Percentiles rank a stretch among this genome's conserved stretches.
Conservation (phyloP, 768 basidiomycete genomes). For the Pulveroboletus ravenelii region DNA sequence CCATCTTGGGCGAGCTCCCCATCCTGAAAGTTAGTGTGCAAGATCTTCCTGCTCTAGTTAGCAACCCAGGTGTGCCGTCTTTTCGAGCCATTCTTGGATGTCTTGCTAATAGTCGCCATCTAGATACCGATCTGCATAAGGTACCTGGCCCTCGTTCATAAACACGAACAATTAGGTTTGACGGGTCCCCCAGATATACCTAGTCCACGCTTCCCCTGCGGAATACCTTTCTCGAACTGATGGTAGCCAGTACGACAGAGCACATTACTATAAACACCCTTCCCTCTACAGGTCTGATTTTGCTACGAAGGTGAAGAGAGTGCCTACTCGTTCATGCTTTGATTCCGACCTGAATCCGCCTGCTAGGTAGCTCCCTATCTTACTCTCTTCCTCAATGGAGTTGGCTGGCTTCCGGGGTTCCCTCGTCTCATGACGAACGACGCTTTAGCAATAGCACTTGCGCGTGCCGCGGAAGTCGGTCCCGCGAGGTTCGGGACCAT, state of each 20-base stretch:
- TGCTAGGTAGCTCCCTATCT: conserved; percentile 79
- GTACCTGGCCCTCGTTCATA: conserved; percentile 25
- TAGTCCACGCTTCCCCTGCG: conserved; percentile 63
- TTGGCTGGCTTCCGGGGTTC: conserved; percentile 75
- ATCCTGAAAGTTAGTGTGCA: conserved; percentile 51
- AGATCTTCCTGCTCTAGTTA: conserved; percentile 55
- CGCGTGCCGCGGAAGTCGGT: conserved; percentile 45
- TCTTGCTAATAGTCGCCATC: background rate
- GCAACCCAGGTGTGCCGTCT: conserved; percentile 40
- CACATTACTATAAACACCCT: conserved; percentile 72
- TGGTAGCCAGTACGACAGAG: conserved; percentile 53
- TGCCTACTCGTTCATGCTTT: background rate
- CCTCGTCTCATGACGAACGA: conserved; percentile 74
- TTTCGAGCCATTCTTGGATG: background rate
- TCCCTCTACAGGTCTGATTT: conserved; percentile 64
- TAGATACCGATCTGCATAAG: conserved; percentile 57
- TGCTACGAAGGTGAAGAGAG: conserved; percentile 50
- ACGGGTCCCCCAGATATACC: conserved; percentile 51
- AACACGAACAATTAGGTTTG: background rate
- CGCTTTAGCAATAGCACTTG: conserved; percentile 50
- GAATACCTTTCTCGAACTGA: conserved; percentile 67
- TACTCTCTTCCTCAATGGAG: conserved; percentile 80
- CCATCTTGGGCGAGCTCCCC: conserved; percentile 68
- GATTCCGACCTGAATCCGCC: background rate
- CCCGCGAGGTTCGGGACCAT: conserved; percentile 62